Percentiles rank a stretch among this genome's conserved stretches.
These are phyloP conservation scores for Chaetomium tenue DNA, from an alignment of 495 filamentous ascomycete species.

Conservation along the genomic window DNA sequence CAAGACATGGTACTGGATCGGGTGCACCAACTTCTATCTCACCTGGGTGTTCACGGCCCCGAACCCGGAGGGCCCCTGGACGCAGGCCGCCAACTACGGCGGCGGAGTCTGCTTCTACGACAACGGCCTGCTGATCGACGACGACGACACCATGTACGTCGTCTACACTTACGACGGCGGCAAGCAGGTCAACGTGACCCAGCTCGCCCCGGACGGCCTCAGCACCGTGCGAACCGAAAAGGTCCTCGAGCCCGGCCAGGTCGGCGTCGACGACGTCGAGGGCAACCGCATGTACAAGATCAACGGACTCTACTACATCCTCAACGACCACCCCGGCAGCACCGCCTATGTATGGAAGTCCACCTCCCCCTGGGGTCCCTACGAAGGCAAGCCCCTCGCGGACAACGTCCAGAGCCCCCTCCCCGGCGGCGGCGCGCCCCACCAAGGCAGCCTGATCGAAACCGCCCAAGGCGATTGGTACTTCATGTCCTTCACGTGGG, in stretches of 20 bases:
- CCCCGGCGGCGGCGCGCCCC: constrained; percentile 5
- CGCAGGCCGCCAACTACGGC: background rate
- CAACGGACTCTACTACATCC: constrained; percentile 12
- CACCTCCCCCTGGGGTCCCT: constrained; percentile 1
- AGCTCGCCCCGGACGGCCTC: constrained; percentile 13
- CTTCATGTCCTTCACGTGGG: constrained; percentile 16
- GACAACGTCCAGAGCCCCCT: background rate
- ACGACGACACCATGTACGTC: constrained; percentile 15
- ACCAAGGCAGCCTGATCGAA: constrained; percentile 13
- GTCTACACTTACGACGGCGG: constrained; percentile 5
- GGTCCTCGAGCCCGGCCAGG: constrained; percentile 6
- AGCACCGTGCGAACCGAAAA: constrained; percentile 8
- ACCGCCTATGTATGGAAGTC: constrained; percentile 16
- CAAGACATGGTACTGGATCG: constrained; percentile 7
- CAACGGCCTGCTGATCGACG: constrained; percentile 14
- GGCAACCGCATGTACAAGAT: constrained; percentile 18
- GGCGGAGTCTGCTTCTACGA: constrained; percentile 12
- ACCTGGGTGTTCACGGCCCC: constrained; percentile 15
- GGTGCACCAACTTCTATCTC: constrained; percentile 10
- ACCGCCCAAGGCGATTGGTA: constrained; percentile 6
- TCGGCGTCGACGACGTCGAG: constrained; percentile 8
- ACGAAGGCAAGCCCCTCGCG: constrained; percentile 9
- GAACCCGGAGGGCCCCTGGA: constrained; percentile 9
- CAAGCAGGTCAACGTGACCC: constrained; percentile 14
- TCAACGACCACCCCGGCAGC: constrained; percentile 11